Evolutionary conservation across 495 filamentous ascomycete species (phyloP).

Genomic region (Penicillium verhagenii): DNA sequence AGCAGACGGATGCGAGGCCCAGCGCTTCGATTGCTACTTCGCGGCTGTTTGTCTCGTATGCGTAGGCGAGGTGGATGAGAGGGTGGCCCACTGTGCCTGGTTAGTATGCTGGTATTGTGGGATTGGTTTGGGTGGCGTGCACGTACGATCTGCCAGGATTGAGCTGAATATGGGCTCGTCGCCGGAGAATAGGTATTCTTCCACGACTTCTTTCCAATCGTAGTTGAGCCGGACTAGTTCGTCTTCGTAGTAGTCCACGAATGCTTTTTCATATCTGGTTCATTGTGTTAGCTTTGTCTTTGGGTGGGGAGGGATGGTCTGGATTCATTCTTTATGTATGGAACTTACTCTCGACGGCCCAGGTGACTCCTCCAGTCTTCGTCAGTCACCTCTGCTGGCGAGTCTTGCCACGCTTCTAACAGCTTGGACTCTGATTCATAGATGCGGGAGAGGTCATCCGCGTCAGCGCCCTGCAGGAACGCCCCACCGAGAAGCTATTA

Average conservation of each 20-base stretch:
- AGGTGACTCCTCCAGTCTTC: slow-evolving; percentile 86
- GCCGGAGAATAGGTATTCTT: slow-evolving; percentile 73
- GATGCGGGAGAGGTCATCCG: slow-evolving; percentile 67
- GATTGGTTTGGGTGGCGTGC: neutral
- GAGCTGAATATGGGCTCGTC: slow-evolving; percentile 75
- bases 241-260: slow-evolving; percentile 90
- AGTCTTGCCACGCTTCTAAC: slow-evolving; percentile 80
- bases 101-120: slow-evolving; percentile 1
- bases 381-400: slow-evolving; percentile 75
- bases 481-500: slow-evolving; percentile 69
- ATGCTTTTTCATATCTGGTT: slow-evolving; percentile 81
- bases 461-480: slow-evolving; percentile 75
- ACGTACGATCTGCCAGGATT: slow-evolving; percentile 74
- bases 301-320: too few species aligned
- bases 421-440: slow-evolving; percentile 72
- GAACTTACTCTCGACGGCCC: slow-evolving; percentile 60
- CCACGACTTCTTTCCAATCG: slow-evolving; percentile 77
- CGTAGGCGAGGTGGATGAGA: slow-evolving; percentile 85
- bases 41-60: slow-evolving; percentile 74
- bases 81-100: slow-evolving; percentile 74
- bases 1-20: slow-evolving; percentile 64
- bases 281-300: neutral
- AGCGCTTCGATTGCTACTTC: slow-evolving; percentile 86
- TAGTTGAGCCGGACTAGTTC: slow-evolving; percentile 72
- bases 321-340: too few species aligned